Conservation (phyloP, 2,329 filamentous ascomycete genomes). For the Penicillium sp. region DNA sequence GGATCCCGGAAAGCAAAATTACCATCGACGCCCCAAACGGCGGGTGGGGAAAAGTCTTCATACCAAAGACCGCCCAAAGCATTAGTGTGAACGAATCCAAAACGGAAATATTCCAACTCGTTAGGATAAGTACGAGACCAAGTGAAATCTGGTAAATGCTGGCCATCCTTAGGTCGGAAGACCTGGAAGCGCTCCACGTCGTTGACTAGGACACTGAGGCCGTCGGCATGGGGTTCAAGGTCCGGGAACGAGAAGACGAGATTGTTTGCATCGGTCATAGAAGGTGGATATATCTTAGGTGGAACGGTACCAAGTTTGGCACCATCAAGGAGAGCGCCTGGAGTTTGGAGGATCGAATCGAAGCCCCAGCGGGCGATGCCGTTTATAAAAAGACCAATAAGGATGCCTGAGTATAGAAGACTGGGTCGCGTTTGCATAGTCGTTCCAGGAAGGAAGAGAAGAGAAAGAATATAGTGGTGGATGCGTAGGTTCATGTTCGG, state of each 20-base stretch:
- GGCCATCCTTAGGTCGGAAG: slow-evolving; percentile 38
- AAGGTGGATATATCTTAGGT: slow-evolving; percentile 23
- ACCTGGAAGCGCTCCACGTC: slow-evolving; percentile 52
- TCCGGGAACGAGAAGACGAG: slow-evolving; percentile 32
- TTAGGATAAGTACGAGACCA: slow-evolving; percentile 28
- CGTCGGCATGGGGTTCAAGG: slow-evolving; percentile 37
- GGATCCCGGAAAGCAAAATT: slow-evolving; percentile 12
- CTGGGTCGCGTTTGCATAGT: slow-evolving; percentile 51
- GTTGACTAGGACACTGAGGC: slow-evolving; percentile 52
- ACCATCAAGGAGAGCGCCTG: slow-evolving; percentile 40
- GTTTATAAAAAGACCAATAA: slow-evolving; percentile 55
- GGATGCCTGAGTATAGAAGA: slow-evolving; percentile 53
- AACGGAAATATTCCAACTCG: slow-evolving; percentile 37
- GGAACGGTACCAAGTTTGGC: slow-evolving; percentile 28
- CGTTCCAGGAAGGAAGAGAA: slow-evolving; percentile 52
- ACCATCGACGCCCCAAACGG: slow-evolving; percentile 7
- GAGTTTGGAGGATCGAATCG: slow-evolving; percentile 51
- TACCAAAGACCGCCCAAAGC: slow-evolving; percentile 33
- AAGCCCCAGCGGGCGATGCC: slow-evolving; percentile 58
- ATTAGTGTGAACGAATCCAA: slow-evolving; percentile 35
- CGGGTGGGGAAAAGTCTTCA: slow-evolving; percentile 31
- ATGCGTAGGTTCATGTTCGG: slow-evolving; percentile 54
- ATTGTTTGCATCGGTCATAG: slow-evolving; percentile 19
- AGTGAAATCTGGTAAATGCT: slow-evolving; percentile 21
- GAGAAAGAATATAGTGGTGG: slow-evolving; percentile 55